These are phyloP conservation scores for Arthroderma uncinatum DNA, from an alignment of 2,329 filamentous ascomycete genomes.

Conservation along the genomic window DNA sequence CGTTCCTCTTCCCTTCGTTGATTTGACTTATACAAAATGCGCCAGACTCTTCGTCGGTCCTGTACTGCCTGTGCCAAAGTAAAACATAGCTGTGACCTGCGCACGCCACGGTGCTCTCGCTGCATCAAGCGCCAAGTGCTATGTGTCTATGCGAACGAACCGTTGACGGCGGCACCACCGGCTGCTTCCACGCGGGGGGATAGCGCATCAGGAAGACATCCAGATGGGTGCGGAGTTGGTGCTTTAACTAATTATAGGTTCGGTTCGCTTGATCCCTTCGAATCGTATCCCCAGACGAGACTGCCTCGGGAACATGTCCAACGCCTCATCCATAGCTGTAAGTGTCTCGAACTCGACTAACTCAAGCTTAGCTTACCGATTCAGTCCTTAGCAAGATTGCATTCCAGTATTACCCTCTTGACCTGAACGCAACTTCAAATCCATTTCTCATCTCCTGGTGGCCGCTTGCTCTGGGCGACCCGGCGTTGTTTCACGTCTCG, in stretches of 20 bases:
- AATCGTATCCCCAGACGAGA: constrained; percentile 45
- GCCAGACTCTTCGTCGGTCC: constrained; percentile 46
- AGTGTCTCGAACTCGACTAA: constrained; percentile 16
- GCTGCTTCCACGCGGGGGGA: background rate
- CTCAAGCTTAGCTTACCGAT: constrained; percentile 14
- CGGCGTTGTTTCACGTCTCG: constrained; percentile 48
- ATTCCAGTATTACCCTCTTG: constrained; percentile 50
- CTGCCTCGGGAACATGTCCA: constrained; percentile 43
- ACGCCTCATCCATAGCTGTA: constrained; percentile 47
- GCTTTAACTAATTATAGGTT: too few relatives aligned
- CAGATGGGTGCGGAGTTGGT: too few relatives aligned
- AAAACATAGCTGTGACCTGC: constrained; percentile 47
- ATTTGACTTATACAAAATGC: constrained; percentile 33
- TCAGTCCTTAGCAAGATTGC: constrained; percentile 47
- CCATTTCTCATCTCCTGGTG: constrained; percentile 51
- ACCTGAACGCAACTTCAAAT: constrained; percentile 43
- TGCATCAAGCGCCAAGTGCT: constrained; percentile 40
- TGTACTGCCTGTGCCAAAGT: constrained; percentile 46
- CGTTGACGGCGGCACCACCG: constrained; percentile 26
- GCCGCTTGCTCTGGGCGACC: constrained; percentile 46
- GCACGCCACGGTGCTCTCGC: constrained; percentile 44
- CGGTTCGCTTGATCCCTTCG: constrained; percentile 43
- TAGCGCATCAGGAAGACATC: too few relatives aligned
- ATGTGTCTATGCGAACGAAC: constrained; percentile 47
- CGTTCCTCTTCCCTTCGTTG: too few relatives aligned